Base-by-base conservation (phyloP, 1,284 basidiomycete genomes). In the Sutorius eximius region DNA sequence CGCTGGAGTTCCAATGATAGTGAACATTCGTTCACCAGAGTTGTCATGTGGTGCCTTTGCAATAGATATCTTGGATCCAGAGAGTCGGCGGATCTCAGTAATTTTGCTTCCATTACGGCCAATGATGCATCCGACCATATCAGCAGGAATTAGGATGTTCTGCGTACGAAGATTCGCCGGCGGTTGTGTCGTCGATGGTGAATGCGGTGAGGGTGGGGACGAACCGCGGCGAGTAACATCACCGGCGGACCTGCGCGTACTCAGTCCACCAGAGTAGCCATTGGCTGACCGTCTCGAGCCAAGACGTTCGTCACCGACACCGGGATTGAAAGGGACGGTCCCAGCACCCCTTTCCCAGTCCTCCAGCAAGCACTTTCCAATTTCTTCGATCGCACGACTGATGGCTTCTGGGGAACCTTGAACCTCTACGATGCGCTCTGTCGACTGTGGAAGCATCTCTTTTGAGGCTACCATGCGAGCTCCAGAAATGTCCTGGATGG, bases 41-140 rank as follows among this genome's bases (percentile, higher is more conserved):
- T 98, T 97, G 69, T 98, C 96, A 69, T 99, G 96, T 22, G 96
- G 94, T 49, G 93, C 91, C 77, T 99, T 99, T 65, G 96, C 97
- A 66, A 99, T 99, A 55, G 90, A 93, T 72, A 99, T 99, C 75
- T 95, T 93, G 62, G 92, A 95, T 44, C 96, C 96, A 58, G 93
- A 95, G 53, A 98, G 82, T 55, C 96, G 90, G 64, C 96, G 91
- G 72, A 99, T 99, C 76, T 99, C 96, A 56, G 95, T 98, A 66
- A 99, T 99, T 82, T 98, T 99, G 65, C 92, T 91, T 34, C 96
- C 96, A 68, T 91, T 94, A 63, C 95, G 93, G 59, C 96, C 96
- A 67, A 96, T 96, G 75, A 96, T 96, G 72, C 93, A 96, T 56
- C 95, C 95, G 62, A 98, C 96, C 96, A 99, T 99, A 77, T 98